Base-by-base conservation (phyloP, 306 rosid genomes). In the Citrullus colocynthis region DNA sequence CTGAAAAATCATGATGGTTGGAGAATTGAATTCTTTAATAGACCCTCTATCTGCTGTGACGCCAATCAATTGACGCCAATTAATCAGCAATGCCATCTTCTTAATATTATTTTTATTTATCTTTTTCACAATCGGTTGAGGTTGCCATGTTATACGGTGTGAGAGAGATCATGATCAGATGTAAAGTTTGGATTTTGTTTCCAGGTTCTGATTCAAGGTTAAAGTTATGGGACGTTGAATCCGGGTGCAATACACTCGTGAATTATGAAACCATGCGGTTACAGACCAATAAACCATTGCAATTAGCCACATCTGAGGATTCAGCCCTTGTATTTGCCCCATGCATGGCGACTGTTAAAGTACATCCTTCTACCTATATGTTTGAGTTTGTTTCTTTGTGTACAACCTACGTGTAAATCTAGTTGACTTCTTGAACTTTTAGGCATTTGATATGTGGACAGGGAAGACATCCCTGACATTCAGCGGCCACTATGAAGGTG, bases 121-220 rank as follows among this genome's bases (percentile, higher is more conserved):
- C 9, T 37, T 34, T 65, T 37, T 3, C 30, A n/a, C 74, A 17
- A 67, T 67, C 74, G 21, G 14, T 67, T 37, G 28, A 37, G 52
- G 52, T 10, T n/a, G 9, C 9, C 30, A 39, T 18, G 74, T 42
- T 39, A 48, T 39, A n/a, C 30, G 41, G 16, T 67, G 6, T 67
- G 1, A 13, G 55, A 11, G 4, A 24, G 6, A 32, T 15, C 11
- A n/a, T 11, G 16, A 67, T 36, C 36, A 58, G 48, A 76, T 76
- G 54, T n/a, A 41, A 76, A 76, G 59, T 64, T 28, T 72, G 36
- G 65, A 76, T 42, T 77, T 83, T 78, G 48, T 75, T 78, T 83
- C 54, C 78, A 90, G 98, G 97, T 76, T 95, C 99, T 80, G 97
- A 95, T 87, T 92, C 99, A 74, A 92, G 99, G 86, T 84, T 92